phyloP scores from a whole-genome alignment of 805 yeast genomes.

The Millerago galiae region DNA sequence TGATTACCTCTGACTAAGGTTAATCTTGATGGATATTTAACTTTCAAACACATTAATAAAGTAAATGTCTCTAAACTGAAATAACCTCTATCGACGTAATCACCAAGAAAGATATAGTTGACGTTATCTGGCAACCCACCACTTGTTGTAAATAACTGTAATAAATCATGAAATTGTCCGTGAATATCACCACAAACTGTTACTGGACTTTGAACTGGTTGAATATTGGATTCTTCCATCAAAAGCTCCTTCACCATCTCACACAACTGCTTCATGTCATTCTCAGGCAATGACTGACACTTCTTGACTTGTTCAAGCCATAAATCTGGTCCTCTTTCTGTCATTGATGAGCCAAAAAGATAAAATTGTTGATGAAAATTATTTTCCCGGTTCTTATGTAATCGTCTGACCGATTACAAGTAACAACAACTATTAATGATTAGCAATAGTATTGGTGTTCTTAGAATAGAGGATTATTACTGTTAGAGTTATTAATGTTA shows the following conservation, averaged over 20 bases:
- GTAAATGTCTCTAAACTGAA: constrained; percentile 93
- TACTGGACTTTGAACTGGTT: constrained; percentile 89
- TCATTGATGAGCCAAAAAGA: constrained; percentile 28
- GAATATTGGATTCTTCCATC: constrained; percentile 95
- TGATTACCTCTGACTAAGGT: constrained; percentile 97
- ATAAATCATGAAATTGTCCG: constrained; percentile 93
- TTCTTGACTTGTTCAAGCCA: constrained; percentile 94
- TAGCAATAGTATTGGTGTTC: too few species aligned
- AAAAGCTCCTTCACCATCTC: constrained; percentile 89
- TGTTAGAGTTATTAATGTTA: too few species aligned
- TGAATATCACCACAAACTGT: constrained; percentile 97
- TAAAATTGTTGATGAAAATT: not conserved
- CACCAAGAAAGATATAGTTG: constrained; percentile 85
- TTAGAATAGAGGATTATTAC: too few species aligned
- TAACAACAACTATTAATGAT: too few species aligned
- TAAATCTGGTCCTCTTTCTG: constrained; percentile 83
- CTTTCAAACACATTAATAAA: constrained; percentile 86
- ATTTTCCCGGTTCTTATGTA: not conserved
- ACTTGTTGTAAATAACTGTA: constrained; percentile 81
- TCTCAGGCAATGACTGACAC: constrained; percentile 82
- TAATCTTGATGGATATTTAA: constrained; percentile 74
- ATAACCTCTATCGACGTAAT: constrained; percentile 97
- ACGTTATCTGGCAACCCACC: constrained; percentile 89
- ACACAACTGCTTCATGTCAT: constrained; percentile 94
- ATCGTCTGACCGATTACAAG: too few species aligned